These are phyloP conservation scores for Neocatenulostroma microsporum DNA, from an alignment of 2,329 filamentous ascomycete genomes.

Conservation along the genomic window DNA sequence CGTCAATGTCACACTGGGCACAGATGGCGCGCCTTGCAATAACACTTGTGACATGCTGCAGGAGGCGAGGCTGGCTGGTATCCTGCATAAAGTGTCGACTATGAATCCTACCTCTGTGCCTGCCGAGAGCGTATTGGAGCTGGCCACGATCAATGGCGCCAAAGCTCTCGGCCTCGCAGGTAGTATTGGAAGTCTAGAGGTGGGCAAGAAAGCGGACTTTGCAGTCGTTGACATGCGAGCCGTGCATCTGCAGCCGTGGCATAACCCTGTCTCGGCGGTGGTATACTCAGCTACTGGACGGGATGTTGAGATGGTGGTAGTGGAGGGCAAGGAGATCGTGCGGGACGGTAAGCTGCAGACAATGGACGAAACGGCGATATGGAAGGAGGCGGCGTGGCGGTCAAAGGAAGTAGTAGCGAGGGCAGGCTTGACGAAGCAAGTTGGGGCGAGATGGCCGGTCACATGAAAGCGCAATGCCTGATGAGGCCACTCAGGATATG, in stretches of 20 bases:
- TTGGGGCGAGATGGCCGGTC: conserved; percentile 33
- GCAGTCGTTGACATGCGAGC: conserved; percentile 28
- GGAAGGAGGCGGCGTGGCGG: conserved; percentile 31
- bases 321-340: conserved; percentile 37
- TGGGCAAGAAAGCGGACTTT: conserved; percentile 41
- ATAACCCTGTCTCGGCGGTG: conserved; percentile 34
- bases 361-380: conserved; percentile 36
- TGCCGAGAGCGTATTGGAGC: conserved; percentile 42
- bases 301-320: conserved; percentile 39
- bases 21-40: conserved; percentile 48
- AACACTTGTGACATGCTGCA: conserved; percentile 47
- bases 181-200: conserved; percentile 34
- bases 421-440: conserved; percentile 30
- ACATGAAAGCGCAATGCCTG: neutral
- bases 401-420: conserved; percentile 33
- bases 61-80: conserved; percentile 46
- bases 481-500: neutral
- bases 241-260: conserved; percentile 22
- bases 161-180: conserved; percentile 37
- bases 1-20: conserved; percentile 45
- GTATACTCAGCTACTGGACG: conserved; percentile 39
- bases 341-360: conserved; percentile 29
- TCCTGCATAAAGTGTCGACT: conserved; percentile 41
- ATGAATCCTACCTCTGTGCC: conserved; percentile 38
- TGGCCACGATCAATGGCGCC: conserved; percentile 47